These are phyloP conservation scores for Leptodontidium sp. DNA, from an alignment of 2,329 filamentous ascomycete species.

Conservation along the genomic window DNA sequence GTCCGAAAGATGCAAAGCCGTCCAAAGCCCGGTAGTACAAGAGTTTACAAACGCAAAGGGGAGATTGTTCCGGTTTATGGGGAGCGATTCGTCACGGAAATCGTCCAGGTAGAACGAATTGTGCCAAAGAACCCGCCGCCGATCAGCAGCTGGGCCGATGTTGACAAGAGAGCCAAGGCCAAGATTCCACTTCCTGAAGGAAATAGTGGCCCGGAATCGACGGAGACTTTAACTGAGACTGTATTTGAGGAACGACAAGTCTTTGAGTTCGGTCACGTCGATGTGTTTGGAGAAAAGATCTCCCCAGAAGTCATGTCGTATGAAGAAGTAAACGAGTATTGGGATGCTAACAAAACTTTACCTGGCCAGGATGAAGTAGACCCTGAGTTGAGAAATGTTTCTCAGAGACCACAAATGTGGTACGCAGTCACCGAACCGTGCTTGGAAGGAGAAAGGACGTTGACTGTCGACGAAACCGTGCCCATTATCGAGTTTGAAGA, in stretches of 20 bases:
- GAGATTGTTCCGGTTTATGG: slow-evolving; percentile 8
- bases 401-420: slow-evolving; percentile 16
- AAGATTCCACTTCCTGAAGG: not conserved
- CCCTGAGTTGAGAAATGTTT: not conserved
- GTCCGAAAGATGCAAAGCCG: slow-evolving; percentile 3
- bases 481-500: slow-evolving; percentile 12
- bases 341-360: not conserved
- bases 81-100: slow-evolving; percentile 14
- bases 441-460: not conserved
- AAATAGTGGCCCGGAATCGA: not conserved
- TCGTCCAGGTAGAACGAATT: slow-evolving; percentile 16
- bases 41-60: slow-evolving; percentile 7
- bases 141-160: slow-evolving; percentile 2
- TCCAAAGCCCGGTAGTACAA: not conserved
- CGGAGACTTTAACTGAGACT: slow-evolving; percentile 8
- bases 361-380: not conserved
- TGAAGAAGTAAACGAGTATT: not conserved
- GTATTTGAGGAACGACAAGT: slow-evolving; percentile 13
- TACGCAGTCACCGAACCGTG: slow-evolving; percentile 12
- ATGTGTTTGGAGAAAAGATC: not conserved
- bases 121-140: not conserved
- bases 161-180: not conserved
- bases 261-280: slow-evolving; percentile 1
- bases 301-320: slow-evolving; percentile 7
- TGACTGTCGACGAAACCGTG: slow-evolving; percentile 11